These are phyloP conservation scores for Kwoniella sp. DNA, from an alignment of 768 basidiomycete species.

Conservation along the genomic window DNA sequence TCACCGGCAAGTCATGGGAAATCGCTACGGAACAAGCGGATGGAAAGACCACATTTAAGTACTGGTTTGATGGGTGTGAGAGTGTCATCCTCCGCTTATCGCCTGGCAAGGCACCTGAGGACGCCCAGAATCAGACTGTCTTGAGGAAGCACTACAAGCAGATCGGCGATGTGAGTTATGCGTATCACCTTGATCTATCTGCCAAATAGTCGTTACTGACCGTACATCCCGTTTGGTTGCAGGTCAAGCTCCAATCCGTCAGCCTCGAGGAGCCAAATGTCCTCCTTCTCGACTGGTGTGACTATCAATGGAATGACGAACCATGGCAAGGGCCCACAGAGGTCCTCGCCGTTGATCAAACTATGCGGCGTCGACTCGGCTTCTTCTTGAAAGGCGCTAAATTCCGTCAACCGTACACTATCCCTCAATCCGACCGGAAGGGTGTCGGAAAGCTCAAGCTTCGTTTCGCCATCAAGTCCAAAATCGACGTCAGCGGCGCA, in stretches of 20 bases:
- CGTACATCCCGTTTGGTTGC: background rate
- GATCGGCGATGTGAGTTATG: slow-evolving; percentile 27
- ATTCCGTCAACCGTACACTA: slow-evolving; percentile 39
- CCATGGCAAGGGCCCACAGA: slow-evolving; percentile 32
- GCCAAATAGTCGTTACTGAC: background rate
- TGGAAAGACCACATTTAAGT: slow-evolving; percentile 30
- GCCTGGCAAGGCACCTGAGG: slow-evolving; percentile 6
- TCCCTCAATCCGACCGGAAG: slow-evolving; percentile 23
- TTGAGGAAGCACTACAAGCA: slow-evolving; percentile 29
- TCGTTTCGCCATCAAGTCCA: slow-evolving; percentile 27
- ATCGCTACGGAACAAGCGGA: slow-evolving; percentile 16
- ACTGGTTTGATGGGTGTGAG: slow-evolving; percentile 35
- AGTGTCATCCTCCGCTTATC: slow-evolving; percentile 23
- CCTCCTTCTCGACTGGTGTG: slow-evolving; percentile 35
- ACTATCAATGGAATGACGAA: slow-evolving; percentile 32
- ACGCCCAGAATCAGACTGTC: slow-evolving; percentile 15
- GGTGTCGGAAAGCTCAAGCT: slow-evolving; percentile 23
- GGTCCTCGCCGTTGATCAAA: slow-evolving; percentile 39
- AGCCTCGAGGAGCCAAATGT: slow-evolving; percentile 38
- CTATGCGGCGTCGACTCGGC: slow-evolving; percentile 26
- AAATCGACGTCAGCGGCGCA: slow-evolving; percentile 8
- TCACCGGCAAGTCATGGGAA: slow-evolving; percentile 23
- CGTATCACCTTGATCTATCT: background rate
- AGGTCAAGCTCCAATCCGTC: slow-evolving; percentile 24
- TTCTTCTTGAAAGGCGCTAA: slow-evolving; percentile 33